These are phyloP conservation scores for Vickermania spadyakhi DNA, from an alignment of 208 protist genomes.

Conservation along the genomic window DNA sequence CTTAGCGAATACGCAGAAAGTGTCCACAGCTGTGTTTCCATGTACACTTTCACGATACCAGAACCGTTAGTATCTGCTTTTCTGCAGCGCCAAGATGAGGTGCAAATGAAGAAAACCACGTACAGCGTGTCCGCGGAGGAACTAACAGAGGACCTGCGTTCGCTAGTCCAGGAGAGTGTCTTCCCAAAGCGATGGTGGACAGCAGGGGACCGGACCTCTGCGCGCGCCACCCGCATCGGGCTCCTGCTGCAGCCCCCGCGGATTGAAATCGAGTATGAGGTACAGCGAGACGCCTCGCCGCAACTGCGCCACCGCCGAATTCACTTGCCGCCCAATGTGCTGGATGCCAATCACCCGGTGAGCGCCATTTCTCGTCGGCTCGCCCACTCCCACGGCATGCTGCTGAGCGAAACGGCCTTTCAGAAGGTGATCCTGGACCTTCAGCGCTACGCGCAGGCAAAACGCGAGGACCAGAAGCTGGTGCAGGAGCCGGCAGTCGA, in stretches of 20 bases:
- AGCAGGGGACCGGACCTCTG: neutral
- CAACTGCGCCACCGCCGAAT: slow-evolving; percentile 22
- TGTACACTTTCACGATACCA: slow-evolving; percentile 49
- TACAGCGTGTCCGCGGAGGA: slow-evolving; percentile 26
- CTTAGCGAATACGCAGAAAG: slow-evolving; percentile 57
- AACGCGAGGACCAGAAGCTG: neutral
- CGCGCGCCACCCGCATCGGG: slow-evolving; percentile 18
- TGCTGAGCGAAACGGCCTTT: slow-evolving; percentile 50
- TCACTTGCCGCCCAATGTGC: slow-evolving; percentile 16
- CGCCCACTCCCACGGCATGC: slow-evolving; percentile 31
- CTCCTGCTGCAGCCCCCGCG: slow-evolving; percentile 22
- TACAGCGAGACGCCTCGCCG: slow-evolving; percentile 2
- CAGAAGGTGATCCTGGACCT: slow-evolving; percentile 48
- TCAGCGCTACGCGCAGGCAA: slow-evolving; percentile 28
- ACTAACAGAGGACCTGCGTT: slow-evolving; percentile 26
- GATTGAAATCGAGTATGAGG: slow-evolving; percentile 55
- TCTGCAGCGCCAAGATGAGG: slow-evolving; percentile 18
- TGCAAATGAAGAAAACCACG: slow-evolving; percentile 8
- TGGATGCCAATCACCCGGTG: slow-evolving; percentile 21
- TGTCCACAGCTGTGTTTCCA: slow-evolving; percentile 52
- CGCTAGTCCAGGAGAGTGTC: slow-evolving; percentile 34
- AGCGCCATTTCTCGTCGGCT: slow-evolving; percentile 44
- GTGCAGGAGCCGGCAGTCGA: neutral
- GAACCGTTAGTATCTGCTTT: slow-evolving; percentile 17
- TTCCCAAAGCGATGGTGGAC: slow-evolving; percentile 57